Percentiles rank a stretch among this genome's conserved stretches.
These are phyloP conservation scores for Gyrodon lividus DNA, from an alignment of 768 basidiomycete species.

Conservation along the genomic window DNA sequence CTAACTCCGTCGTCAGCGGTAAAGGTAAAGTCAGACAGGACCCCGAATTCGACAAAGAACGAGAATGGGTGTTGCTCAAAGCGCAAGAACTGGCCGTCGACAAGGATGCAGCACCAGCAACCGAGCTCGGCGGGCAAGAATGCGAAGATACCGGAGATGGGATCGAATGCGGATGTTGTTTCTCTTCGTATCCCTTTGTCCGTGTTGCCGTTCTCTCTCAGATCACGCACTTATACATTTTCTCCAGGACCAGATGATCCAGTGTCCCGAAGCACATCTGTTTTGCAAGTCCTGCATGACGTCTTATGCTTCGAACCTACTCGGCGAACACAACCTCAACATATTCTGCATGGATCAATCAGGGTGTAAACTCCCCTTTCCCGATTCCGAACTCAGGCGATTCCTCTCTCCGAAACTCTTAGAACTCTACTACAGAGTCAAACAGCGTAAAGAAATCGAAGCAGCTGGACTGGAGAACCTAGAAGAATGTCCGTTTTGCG, in stretches of 20 bases:
- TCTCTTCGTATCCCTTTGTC: conserved; percentile 68
- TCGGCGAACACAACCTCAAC: conserved; percentile 60
- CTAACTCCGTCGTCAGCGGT: conserved; percentile 36
- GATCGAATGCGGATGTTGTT: conserved; percentile 90
- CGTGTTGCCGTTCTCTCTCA: conserved; percentile 27
- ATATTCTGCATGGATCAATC: conserved; percentile 84
- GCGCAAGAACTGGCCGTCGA: conserved; percentile 25
- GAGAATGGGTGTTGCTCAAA: conserved; percentile 46
- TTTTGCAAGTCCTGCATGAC: conserved; percentile 78
- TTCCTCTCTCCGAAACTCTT: conserved; percentile 67
- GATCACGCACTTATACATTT: background rate
- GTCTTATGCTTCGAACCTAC: conserved; percentile 62
- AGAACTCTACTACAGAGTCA: conserved; percentile 68
- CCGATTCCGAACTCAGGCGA: conserved; percentile 64
- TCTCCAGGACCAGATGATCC: conserved; percentile 74
- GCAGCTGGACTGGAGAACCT: conserved; percentile 75
- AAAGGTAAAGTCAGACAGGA: conserved; percentile 43
- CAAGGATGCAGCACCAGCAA: conserved; percentile 31
- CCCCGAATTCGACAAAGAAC: conserved; percentile 43
- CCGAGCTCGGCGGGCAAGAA: conserved; percentile 39
- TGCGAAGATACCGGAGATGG: conserved; percentile 52
- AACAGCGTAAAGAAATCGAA: conserved; percentile 77
- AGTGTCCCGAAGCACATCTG: conserved; percentile 86
- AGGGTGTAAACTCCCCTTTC: conserved; percentile 67
- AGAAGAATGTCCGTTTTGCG: conserved; percentile 91